Evolutionary conservation across 2,329 filamentous ascomycete species (phyloP).

Genomic region (Ilyonectria destructans): DNA sequence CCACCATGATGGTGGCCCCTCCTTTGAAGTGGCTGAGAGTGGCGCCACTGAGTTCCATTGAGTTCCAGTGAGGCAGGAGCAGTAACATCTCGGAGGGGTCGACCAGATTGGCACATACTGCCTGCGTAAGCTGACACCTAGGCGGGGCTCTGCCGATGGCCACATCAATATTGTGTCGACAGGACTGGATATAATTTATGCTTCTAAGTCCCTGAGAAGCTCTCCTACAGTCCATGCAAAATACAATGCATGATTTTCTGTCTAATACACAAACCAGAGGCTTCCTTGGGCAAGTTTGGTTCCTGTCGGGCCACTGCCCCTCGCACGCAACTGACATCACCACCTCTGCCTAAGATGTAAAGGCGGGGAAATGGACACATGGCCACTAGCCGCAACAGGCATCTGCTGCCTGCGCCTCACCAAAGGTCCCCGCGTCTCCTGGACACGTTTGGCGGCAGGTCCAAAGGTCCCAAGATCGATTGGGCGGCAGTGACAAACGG

Average conservation of each 20-base stretch:
- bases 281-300: background rate
- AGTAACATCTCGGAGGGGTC: background rate
- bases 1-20: constrained; percentile 19
- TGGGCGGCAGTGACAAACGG: constrained; percentile 24
- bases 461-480: constrained; percentile 25
- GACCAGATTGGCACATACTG: constrained; percentile 7
- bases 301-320: too few species aligned
- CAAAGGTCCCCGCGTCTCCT: constrained; percentile 29
- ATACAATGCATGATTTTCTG: background rate
- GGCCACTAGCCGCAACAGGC: background rate
- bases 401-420: constrained; percentile 27
- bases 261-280: background rate
- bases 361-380: constrained; percentile 24
- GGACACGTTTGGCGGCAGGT: constrained; percentile 48
- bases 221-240: background rate
- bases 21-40: constrained; percentile 20
- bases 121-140: background rate
- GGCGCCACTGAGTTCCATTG: constrained; percentile 21
- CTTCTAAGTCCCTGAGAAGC: background rate
- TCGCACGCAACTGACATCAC: background rate
- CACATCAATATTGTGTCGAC: background rate
- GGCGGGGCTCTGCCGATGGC: background rate
- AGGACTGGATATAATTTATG: too few species aligned
- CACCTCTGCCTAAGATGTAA: background rate
- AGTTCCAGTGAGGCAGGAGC: constrained; percentile 23